Conservation (phyloP, 78 protist genomes). For the Anaeramoeba flamelloides region DNA sequence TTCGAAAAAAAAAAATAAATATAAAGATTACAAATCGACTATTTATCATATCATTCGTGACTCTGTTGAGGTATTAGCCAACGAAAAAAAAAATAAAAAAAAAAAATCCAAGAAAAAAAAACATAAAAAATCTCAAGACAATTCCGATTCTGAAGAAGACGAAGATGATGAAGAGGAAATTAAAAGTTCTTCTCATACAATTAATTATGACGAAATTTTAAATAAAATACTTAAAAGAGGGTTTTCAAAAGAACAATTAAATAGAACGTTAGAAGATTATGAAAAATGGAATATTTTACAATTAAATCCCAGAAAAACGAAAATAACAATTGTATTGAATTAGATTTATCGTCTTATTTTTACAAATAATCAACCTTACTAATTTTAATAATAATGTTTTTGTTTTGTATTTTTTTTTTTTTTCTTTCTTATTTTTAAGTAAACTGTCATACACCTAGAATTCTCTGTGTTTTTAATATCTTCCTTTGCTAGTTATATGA, state of each 20-base stretch:
- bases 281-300: constrained; percentile 1
- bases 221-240: not conserved
- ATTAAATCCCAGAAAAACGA: not conserved
- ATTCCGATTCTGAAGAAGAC: not conserved
- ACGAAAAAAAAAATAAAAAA: not conserved
- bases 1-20: not conserved
- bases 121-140: not conserved
- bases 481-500: too few relatives aligned
- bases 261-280: not conserved
- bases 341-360: too few relatives aligned
- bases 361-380: too few relatives aligned
- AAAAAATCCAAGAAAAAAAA: not conserved
- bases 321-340: not conserved
- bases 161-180: not conserved
- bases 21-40: not conserved
- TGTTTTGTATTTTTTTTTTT: too few relatives aligned
- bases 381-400: too few relatives aligned
- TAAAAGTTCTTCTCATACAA: not conserved
- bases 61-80: not conserved
- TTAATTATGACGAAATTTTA: not conserved
- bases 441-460: too few relatives aligned
- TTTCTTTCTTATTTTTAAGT: too few relatives aligned
- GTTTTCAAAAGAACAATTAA: not conserved
- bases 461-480: too few relatives aligned
- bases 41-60: not conserved